A percentile compares a stretch with the other conserved stretches of the same genome.
These are phyloP conservation scores for Pythium vanterpoolii DNA, from an alignment of 352 stramenopile genomes.

Conservation along the genomic window DNA sequence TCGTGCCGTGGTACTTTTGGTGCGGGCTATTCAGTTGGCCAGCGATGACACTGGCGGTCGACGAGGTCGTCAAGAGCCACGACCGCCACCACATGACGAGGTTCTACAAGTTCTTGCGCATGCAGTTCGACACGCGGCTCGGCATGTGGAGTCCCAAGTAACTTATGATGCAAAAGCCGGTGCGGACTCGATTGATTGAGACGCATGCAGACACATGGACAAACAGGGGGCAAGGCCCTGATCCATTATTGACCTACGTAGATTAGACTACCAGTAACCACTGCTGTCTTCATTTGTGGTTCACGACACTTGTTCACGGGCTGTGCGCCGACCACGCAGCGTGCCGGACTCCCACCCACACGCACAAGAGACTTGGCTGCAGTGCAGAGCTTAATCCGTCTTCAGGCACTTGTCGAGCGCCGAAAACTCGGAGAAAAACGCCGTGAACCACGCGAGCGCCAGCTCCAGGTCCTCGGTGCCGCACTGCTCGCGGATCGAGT, in stretches of 20 bases:
- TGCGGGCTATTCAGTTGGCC: slow-evolving; percentile 49
- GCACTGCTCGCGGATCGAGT: slow-evolving; percentile 96
- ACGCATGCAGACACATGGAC: too few species aligned
- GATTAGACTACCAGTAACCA: too few species aligned
- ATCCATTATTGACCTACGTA: too few species aligned
- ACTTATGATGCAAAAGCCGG: too few species aligned
- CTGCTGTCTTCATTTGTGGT: too few species aligned
- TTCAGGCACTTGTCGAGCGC: slow-evolving; percentile 82
- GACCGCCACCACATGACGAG: slow-evolving; percentile 69
- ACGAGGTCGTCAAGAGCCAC: slow-evolving; percentile 72
- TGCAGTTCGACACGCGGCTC: slow-evolving; percentile 86
- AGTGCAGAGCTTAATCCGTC: slow-evolving; percentile 66
- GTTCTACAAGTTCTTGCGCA: slow-evolving; percentile 85
- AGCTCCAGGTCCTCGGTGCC: slow-evolving; percentile 85
- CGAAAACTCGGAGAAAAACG: slow-evolving; percentile 93
- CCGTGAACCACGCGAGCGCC: slow-evolving; percentile 88
- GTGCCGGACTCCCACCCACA: too few species aligned
- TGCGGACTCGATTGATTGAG: too few species aligned
- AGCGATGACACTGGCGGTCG: slow-evolving; percentile 47
- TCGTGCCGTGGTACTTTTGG: slow-evolving; percentile 69
- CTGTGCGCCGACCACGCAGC: too few species aligned
- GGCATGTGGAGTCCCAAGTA: slow-evolving; percentile 89
- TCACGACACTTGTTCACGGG: too few species aligned
- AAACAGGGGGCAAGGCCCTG: too few species aligned
- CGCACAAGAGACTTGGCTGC: too few species aligned